Evolutionary conservation across 768 basidiomycete species (phyloP), one percentile per base, ranked within the genome.

Genomic region (Chalciporus pseudorubinellus): DNA sequence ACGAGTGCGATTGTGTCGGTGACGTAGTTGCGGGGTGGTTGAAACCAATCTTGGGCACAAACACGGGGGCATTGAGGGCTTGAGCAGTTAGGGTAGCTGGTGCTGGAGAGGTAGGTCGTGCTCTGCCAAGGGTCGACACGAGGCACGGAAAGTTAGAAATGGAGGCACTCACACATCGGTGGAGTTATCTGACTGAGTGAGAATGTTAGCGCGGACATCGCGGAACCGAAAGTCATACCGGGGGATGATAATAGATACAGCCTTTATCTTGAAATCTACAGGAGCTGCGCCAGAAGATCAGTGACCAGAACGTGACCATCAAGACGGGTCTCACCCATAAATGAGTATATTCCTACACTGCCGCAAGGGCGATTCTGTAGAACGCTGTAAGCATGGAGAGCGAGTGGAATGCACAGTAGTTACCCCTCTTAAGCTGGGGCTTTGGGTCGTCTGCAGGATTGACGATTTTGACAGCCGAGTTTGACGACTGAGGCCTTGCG

Each of bases 301-400:
- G 31, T 24, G 26, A 18, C 13, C 13, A 38, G 24, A 53, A 4
- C 7, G 28, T 7, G 19, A 6, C 31, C 1, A 16, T 9, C n/a
- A 38, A 29, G 10, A 43, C 14, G 10, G 33, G 57, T 3, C 68
- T 57, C 72, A 94, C 92, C 94, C 93, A 65, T 94, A 89, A 56
- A 95, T 94, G 67, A 89, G 74, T 46, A 94, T 83, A 74, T 97
- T 95, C 64, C 89, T 84, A 72, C 93, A 97, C 62, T 93, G 87
- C 47, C 87, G 81, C 67, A 85, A 84, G 13, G 80, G 77, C 41
- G 81, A 76, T 71, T 89, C 87, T 89, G 63, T 38, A 38, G 39
- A 13, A 39, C 38, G 19, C 16, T 16, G 34, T 36, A 5, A 36
- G 14, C 19, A 42, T 55, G 47, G 47, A 42, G 50, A 49, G 38